A percentile compares a stretch with the other conserved stretches of the same genome.
phyloP scores from a whole-genome alignment of 2,329 filamentous ascomycete species.

The Truncatella angustata region DNA sequence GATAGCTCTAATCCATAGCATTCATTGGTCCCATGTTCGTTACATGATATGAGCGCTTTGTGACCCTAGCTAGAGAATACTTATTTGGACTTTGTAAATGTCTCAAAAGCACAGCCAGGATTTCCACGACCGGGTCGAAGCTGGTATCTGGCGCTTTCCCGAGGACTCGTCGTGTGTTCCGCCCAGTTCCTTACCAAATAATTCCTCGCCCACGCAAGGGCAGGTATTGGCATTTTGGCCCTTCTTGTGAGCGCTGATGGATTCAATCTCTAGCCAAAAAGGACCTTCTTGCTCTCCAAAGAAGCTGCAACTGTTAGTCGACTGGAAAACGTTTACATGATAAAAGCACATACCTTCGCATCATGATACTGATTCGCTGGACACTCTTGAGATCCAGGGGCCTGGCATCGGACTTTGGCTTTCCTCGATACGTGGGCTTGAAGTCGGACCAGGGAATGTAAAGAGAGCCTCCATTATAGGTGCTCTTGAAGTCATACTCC shows the following conservation, averaged over 20 bases:
- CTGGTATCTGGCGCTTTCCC: no score
- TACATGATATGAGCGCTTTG: no score
- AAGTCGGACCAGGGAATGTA: slow-evolving; percentile 64
- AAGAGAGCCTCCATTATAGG: slow-evolving; percentile 33
- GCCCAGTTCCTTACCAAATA: no score
- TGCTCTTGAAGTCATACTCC: slow-evolving; percentile 64
- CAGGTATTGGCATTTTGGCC: background rate
- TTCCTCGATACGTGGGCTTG: slow-evolving; percentile 71
- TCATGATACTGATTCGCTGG: slow-evolving; percentile 73
- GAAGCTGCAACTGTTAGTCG: slow-evolving; percentile 52
- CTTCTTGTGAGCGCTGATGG: slow-evolving; percentile 43
- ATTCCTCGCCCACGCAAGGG: no score
- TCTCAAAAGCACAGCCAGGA: no score
- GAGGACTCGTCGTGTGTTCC: no score
- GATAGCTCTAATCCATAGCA: no score
- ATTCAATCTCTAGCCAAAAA: slow-evolving; percentile 57
- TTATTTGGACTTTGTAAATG: no score
- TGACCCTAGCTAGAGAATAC: no score
- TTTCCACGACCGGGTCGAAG: no score
- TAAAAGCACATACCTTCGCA: slow-evolving; percentile 63
- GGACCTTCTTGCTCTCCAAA: slow-evolving; percentile 71
- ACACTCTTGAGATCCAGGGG: slow-evolving; percentile 59
- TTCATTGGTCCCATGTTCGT: no score
- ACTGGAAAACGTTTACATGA: slow-evolving; percentile 7
- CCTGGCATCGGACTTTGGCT: slow-evolving; percentile 56